These are phyloP conservation scores for Thelephora ganbajun DNA, from an alignment of 768 basidiomycete genomes.

Conservation along the genomic window DNA sequence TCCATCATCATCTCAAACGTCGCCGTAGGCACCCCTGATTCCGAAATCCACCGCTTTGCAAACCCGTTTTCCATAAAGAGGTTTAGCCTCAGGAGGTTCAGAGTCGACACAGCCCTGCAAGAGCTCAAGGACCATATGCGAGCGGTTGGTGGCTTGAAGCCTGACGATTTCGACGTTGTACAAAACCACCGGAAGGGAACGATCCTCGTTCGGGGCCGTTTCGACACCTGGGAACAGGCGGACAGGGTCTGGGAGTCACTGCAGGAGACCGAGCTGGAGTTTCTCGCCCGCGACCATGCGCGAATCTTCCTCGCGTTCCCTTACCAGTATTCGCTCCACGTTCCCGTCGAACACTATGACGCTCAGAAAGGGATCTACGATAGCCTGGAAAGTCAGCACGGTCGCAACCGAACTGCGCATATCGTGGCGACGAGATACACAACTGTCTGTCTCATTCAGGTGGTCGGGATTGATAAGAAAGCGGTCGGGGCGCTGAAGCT, in stretches of 20 bases:
- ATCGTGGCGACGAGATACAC: slow-evolving; percentile 16
- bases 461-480: slow-evolving; percentile 37
- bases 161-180: not conserved
- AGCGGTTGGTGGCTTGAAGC: not conserved
- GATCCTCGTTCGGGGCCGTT: not conserved
- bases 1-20: not conserved
- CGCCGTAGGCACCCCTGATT: not conserved
- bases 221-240: not conserved
- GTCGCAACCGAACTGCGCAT: slow-evolving; percentile 16
- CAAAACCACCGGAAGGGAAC: not conserved
- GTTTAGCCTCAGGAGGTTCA: not conserved
- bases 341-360: slow-evolving; percentile 3
- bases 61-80: not conserved
- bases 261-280: not conserved
- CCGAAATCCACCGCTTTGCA: not conserved
- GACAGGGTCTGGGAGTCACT: not conserved
- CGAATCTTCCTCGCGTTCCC: not conserved
- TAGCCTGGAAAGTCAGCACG: not conserved
- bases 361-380: slow-evolving; percentile 1
- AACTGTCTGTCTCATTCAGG: slow-evolving; percentile 23
- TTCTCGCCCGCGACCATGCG: not conserved
- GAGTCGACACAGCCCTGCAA: not conserved
- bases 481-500: slow-evolving; percentile 45
- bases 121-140: not conserved
- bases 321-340: slow-evolving; percentile 1